Evolutionary conservation across 2,329 filamentous ascomycete genomes (phyloP).

Genomic region (Epichloe sp.): DNA sequence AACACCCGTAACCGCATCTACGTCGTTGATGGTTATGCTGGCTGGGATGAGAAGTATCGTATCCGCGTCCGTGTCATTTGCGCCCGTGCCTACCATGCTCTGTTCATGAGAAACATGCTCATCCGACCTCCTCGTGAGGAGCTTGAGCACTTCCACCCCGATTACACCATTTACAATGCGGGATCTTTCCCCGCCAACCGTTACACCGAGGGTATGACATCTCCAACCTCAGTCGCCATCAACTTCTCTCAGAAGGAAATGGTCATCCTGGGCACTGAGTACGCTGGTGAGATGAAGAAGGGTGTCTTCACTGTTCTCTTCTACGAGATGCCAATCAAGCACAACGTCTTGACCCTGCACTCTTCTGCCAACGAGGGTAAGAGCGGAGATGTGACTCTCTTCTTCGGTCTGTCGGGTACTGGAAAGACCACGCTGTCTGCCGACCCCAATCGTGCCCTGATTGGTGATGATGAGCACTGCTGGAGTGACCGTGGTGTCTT

Average conservation of each 20-base stretch:
- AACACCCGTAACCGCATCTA: conserved; percentile 99
- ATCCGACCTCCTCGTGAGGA: conserved; percentile 86
- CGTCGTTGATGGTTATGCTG: conserved; percentile 91
- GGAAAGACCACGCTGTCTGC: conserved; percentile 98
- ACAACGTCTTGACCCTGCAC: conserved; percentile 96
- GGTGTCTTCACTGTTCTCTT: conserved; percentile 98
- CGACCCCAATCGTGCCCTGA: conserved; percentile 89
- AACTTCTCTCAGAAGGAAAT: conserved; percentile 99
- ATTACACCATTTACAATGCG: conserved; percentile 99
- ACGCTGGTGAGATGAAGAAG: conserved; percentile 78
- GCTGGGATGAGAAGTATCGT: conserved; percentile 97
- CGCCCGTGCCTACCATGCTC: conserved; percentile 95
- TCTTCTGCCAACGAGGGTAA: conserved; percentile 96
- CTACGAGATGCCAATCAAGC: conserved; percentile 99
- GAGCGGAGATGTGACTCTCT: conserved; percentile 91
- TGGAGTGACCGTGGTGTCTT: conserved; percentile 95
- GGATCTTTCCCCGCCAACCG: conserved; percentile 97
- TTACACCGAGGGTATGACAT: conserved; percentile 97
- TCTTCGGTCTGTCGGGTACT: conserved; percentile 97
- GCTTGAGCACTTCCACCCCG: conserved; percentile 93
- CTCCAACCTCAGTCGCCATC: conserved; percentile 91
- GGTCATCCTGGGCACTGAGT: conserved; percentile 98
- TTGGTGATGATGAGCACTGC: conserved; percentile 99
- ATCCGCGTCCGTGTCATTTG: conserved; percentile 97
- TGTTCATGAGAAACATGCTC: conserved; percentile 99